Base-by-base conservation (phyloP, 768 basidiomycete species). In the Lactarius hengduanensis region DNA sequence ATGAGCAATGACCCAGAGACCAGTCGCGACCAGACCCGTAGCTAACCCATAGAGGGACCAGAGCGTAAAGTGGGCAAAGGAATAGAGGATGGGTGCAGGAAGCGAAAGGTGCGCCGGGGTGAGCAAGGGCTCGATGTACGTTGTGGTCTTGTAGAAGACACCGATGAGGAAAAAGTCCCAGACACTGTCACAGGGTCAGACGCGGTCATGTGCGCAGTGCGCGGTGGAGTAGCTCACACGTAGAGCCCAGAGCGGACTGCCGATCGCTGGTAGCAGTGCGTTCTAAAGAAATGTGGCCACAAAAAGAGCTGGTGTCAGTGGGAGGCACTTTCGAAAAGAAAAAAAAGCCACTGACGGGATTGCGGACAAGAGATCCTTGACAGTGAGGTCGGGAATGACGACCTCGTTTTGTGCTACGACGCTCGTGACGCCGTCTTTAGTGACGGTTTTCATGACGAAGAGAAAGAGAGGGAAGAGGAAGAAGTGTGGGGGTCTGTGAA, bases 1-100 rank as follows among this genome's bases (percentile, higher is more conserved):
- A 74, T 96, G 94, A 56, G 89, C 95, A 66, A 96, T 80, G 70
- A 95, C 90, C 96, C 96, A 98, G 60, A 98, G 80, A 66, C 96
- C 96, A 22, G 96, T 98, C 5, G 83, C 89, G 67, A 94, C 91
- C 36, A 96, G 85, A 62, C 96, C 95, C 6, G 88, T 79, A 74
- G 83, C 84, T 78, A 96, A 91, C 36, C 87, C 82, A 77, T 96
- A 96, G 53, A 91, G 70, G 2, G 89, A 80, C 93, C 93, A 96
- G 38, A 94, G 72, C 0, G 86, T 80, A 71, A 91, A 77, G 50
- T 86, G 81, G 53, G 85, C 85, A 47, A 84, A 78, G 32, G 85
- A 75, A 76, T 91, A 88, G 43, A 90, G 81, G 67, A 77, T 72
- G 10, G 90, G 86, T 71, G 86, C 76, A 32, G 87, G 84, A 40